Evolutionary conservation across 331 rosid species (phyloP), one percentile per base, ranked within the genome.

Genomic region (Phaseolus coccineus): DNA sequence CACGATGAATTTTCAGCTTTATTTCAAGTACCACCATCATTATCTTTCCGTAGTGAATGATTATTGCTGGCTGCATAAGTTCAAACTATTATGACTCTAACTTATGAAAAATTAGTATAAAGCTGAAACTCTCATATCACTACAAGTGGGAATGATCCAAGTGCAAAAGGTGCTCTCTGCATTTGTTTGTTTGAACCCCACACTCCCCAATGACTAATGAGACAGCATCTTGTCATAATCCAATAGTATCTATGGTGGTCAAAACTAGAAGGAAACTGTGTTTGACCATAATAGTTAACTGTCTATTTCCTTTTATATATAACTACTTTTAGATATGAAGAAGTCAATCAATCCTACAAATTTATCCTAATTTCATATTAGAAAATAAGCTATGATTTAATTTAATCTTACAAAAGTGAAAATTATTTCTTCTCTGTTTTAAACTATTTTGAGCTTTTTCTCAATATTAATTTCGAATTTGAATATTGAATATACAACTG

Each of bases 41-140:
- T 63, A 33, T 74, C 25, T 57, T 56, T 71, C n/a, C 64, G 12
- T 12, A 6, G 31, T 12, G 42, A 33, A 53, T 74, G 64, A 77
- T 74, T 81, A 53, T 28, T 81, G 37, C 66, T 19, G 74, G 72
- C 28, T 37, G 47, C 65, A 24, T 14, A 69, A 39, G 81, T 69
- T 48, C 24, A 50, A 76, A 50, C 46, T 55, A 73, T 57, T 71
- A 77, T 71, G 46, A 31, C n/a, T 40, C 63, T 47, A 37, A 71
- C 59, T 76, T 77, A 64, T 53, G 58, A 25, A 39, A 55, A 53
- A 8, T 68, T 11, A 39, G 48, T 14, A 57, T 30, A 57, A 79
- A 33, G 30, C 55, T 61, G 55, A 48, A 51, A 74, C 57, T 58
- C 47, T 25, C 6, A 24, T 51, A 48, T 53, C 44, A 63, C 47